Percentiles rank a stretch among this genome's conserved stretches.
Conservation (phyloP, 2,329 filamentous ascomycete genomes). For the Colletotrichum liriopes region DNA sequence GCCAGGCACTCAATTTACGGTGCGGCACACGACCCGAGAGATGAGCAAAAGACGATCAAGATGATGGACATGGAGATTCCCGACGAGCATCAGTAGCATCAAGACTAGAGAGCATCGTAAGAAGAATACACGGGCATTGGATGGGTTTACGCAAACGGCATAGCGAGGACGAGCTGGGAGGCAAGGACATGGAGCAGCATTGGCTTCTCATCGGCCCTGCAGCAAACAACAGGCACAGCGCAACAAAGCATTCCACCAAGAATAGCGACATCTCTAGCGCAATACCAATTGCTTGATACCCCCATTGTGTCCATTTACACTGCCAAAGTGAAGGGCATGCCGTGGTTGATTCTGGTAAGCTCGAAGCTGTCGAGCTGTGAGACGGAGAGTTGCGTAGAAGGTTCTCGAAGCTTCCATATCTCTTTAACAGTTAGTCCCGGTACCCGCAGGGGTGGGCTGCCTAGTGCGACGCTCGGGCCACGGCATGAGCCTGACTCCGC, state of each 20-base stretch:
- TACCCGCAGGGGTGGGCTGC: slow-evolving; percentile 6
- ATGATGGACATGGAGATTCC: slow-evolving; percentile 58
- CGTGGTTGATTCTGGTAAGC: background rate
- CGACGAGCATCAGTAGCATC: slow-evolving; percentile 45
- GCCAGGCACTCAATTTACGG: slow-evolving; percentile 40
- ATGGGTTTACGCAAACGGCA: slow-evolving; percentile 10
- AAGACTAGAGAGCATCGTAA: slow-evolving; percentile 24
- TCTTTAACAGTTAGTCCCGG: slow-evolving; percentile 1
- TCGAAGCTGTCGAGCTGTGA: background rate
- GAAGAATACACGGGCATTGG: background rate
- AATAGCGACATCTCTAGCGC: slow-evolving; percentile 5
- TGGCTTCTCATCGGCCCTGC: background rate
- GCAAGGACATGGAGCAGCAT: slow-evolving; percentile 1
- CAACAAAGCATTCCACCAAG: slow-evolving; percentile 14
- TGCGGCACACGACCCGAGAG: slow-evolving; percentile 35
- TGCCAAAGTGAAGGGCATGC: background rate
- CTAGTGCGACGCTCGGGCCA: slow-evolving; percentile 31
- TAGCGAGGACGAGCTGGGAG: slow-evolving; percentile 6
- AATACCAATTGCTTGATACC: slow-evolving; percentile 39
- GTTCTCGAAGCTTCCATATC: slow-evolving; percentile 52
- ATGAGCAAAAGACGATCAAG: slow-evolving; percentile 46
- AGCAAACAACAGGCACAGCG: slow-evolving; percentile 11
- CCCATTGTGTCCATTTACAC: background rate
- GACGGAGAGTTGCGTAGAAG: slow-evolving; percentile 45
- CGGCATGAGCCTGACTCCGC: slow-evolving; percentile 40